phyloP scores from a whole-genome alignment of 2,329 filamentous ascomycete species.

The Didymella keratinophila region DNA sequence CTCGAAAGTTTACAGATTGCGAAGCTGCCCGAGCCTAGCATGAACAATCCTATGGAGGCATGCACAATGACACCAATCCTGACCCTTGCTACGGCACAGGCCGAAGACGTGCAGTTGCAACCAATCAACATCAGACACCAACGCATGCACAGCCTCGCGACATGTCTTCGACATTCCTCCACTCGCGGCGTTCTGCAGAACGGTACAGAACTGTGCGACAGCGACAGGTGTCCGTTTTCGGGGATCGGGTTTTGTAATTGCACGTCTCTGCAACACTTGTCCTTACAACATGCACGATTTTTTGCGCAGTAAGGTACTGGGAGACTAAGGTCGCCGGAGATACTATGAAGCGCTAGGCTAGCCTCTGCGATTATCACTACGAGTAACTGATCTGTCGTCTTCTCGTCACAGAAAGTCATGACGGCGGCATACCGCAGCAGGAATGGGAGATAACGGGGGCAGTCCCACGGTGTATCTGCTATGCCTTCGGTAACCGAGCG shows the following conservation, averaged over 20 bases:
- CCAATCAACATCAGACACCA: conserved; percentile 1
- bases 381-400: not conserved
- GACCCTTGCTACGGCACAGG: conserved; percentile 4
- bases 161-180: conserved; percentile 1
- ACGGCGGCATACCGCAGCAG: not conserved
- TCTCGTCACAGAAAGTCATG: not conserved
- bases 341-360: not conserved
- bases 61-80: not conserved
- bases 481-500: conserved; percentile 4
- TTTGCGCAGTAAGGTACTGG: not conserved
- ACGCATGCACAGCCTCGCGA: conserved; percentile 4
- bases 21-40: not conserved
- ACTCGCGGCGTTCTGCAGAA: not conserved
- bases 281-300: not conserved
- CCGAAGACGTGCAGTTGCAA: not conserved
- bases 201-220: not conserved
- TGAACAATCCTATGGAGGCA: not conserved
- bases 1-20: not conserved
- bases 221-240: not conserved
- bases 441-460: not conserved
- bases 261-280: not conserved
- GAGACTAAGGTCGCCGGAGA: not conserved
- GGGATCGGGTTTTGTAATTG: not conserved
- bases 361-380: not conserved
- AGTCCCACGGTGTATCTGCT: not conserved